Base-by-base conservation (phyloP, 2,329 filamentous ascomycete genomes). In the Fusarium annulatum region DNA sequence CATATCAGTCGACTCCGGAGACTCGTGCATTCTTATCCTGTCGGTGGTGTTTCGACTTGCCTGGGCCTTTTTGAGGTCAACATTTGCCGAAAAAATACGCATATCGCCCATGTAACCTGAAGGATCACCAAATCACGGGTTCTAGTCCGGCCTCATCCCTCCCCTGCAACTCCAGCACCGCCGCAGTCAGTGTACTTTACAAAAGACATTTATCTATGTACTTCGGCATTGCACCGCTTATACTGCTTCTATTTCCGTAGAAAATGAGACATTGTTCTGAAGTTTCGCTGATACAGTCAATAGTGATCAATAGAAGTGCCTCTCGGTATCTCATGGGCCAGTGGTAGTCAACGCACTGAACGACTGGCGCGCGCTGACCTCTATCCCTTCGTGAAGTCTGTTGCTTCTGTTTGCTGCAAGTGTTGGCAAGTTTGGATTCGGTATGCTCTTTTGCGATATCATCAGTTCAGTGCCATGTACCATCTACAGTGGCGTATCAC, bases 131-230 rank as follows among this genome's bases (percentile, higher is more conserved):
- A 36, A 30, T 56, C 61, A 56, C 42, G 28, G 61, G 53, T 43
- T 71, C 48, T 61, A 19, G 55, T 45, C 55, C 30, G 34, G 39
- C 49, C 46, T 52, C n/a, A 62, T 39, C 42, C 38, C 52, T 48
- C 38, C 56, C 71, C 52, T 61, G 60, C 58, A 72, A 52, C 48
- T 72, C 19, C 34, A 63, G 45, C 39, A 39, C 36, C 19, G 26
- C 28, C 36, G 15, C 41, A 33, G n/a, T 49, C 45, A 46, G 56
- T n/a, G 7, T 41, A n/a, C 28, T 56, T 36, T 23, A 33, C n/a
- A 12, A 28, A 26, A 26, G 9, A 21, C 28, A 23, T 26, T 9
- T 14, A 12, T 21, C 4, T n/a, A 30, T 30, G 28, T 30, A n/a
- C n/a, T 14, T 34, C 16, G 16, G 18, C 14, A 23, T 7, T 19